phyloP scores from a whole-genome alignment of 345 rosid genomes.

The Tarenaya hassleriana region DNA sequence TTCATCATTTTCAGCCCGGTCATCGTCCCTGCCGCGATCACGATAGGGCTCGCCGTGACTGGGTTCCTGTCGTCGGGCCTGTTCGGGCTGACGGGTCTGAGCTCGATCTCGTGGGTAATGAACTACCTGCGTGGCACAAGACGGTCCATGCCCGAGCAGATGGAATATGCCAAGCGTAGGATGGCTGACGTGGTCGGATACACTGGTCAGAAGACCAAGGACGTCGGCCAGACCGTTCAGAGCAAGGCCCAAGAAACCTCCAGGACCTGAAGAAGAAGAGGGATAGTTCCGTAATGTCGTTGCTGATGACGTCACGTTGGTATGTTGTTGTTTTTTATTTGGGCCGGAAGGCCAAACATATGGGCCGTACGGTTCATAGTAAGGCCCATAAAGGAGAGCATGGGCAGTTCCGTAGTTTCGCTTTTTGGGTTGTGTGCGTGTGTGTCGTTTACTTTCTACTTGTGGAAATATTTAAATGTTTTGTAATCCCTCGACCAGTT shows the following conservation, averaged over 20 bases:
- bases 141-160: constrained; percentile 28
- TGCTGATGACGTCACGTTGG: too few relatives aligned
- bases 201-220: constrained; percentile 45
- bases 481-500: too few relatives aligned
- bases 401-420: too few relatives aligned
- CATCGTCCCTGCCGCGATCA: constrained; percentile 50
- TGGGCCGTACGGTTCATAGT: too few relatives aligned
- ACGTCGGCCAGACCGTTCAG: constrained; percentile 41
- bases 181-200: constrained; percentile 38
- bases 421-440: too few relatives aligned
- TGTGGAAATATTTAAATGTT: too few relatives aligned
- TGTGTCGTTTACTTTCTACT: too few relatives aligned
- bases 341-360: too few relatives aligned
- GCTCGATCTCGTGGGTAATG: constrained; percentile 44
- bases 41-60: constrained; percentile 32
- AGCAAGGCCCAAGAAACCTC: constrained; percentile 31
- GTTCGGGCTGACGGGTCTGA: constrained; percentile 41
- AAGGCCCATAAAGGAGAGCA: too few relatives aligned
- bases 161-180: constrained; percentile 39
- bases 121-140: constrained; percentile 28
- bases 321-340: too few relatives aligned
- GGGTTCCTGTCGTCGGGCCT: constrained; percentile 44
- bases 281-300: too few relatives aligned
- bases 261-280: too few relatives aligned
- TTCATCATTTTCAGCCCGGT: constrained; percentile 54